Conservation (phyloP, 2,329 filamentous ascomycete species). For the Phaeoacremonium minimum region DNA sequence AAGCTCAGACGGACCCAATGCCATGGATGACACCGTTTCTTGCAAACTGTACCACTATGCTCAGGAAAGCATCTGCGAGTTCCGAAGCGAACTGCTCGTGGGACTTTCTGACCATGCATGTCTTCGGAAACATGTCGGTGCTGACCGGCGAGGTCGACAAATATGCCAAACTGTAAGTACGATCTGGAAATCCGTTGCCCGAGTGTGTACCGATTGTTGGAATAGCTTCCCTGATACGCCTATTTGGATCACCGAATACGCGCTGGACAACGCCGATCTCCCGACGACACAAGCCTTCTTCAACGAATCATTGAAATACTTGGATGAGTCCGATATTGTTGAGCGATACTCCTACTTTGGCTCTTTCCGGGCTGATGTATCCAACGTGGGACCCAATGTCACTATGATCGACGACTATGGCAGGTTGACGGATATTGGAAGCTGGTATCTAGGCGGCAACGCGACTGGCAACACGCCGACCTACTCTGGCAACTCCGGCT, state of each 20-base stretch:
- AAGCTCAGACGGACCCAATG: not conserved
- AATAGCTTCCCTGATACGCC: constrained; percentile 8
- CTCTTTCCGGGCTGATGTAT: constrained; percentile 14
- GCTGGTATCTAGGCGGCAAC: not conserved
- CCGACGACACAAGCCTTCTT: constrained; percentile 14
- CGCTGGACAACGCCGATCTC: constrained; percentile 1
- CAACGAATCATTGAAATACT: constrained; percentile 13
- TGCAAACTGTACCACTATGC: not conserved
- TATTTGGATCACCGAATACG: constrained; percentile 17
- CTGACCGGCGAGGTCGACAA: not conserved
- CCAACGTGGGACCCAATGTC: constrained; percentile 15
- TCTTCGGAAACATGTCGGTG: not conserved
- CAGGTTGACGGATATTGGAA: constrained; percentile 7
- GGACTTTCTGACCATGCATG: constrained; percentile 1
- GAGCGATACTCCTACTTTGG: constrained; percentile 18
- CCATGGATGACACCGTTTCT: not conserved
- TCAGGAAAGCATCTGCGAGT: not conserved
- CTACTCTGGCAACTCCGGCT: not conserved
- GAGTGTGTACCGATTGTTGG: not conserved
- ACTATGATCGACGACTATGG: constrained; percentile 13
- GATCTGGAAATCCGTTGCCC: not conserved
- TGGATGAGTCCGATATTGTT: constrained; percentile 17
- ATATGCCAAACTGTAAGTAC: not conserved
- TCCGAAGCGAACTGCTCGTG: not conserved
- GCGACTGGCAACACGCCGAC: not conserved